phyloP scores from a whole-genome alignment of 2,329 filamentous ascomycete genomes.

The Incumbomyces lentus region DNA sequence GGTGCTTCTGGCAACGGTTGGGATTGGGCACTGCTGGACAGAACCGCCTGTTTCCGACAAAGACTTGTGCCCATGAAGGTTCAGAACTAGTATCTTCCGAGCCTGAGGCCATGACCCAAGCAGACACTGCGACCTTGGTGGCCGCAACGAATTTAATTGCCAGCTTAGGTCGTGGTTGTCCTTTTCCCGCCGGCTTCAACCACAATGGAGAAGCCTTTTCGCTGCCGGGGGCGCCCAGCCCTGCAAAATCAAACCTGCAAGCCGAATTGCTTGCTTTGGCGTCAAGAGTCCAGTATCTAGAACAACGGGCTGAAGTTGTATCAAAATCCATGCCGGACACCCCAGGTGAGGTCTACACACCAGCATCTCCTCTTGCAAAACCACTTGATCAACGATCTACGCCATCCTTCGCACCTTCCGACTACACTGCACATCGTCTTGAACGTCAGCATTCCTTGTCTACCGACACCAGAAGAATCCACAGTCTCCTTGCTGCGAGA shows the following conservation, averaged over 20 bases:
- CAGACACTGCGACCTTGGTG: constrained; percentile 27
- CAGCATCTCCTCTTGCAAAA: constrained; percentile 53
- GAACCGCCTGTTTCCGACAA: not conserved
- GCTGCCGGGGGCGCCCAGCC: constrained; percentile 65
- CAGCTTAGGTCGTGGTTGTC: constrained; percentile 33
- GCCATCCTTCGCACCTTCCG: constrained; percentile 30
- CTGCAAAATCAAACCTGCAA: constrained; percentile 70
- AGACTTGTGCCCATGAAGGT: constrained; percentile 5
- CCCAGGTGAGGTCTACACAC: constrained; percentile 56
- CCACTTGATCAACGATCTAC: constrained; percentile 34
- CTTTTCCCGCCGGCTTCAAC: constrained; percentile 27
- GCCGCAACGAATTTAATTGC: constrained; percentile 37
- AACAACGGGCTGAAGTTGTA: constrained; percentile 59
- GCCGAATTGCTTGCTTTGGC: constrained; percentile 70
- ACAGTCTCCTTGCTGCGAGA: constrained; percentile 27
- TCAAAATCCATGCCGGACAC: constrained; percentile 63
- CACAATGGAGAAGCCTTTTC: constrained; percentile 49
- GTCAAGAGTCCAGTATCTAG: constrained; percentile 68
- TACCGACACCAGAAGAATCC: constrained; percentile 27
- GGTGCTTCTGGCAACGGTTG: constrained; percentile 7
- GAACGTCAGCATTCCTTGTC: constrained; percentile 17
- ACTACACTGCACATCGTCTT: constrained; percentile 19
- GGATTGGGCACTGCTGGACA: not conserved
- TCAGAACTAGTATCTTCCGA: not conserved
- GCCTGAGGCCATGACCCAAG: constrained; percentile 4